Evolutionary conservation across 23 red algal species (phyloP).

Genomic region (Gracilaria gracilis): DNA sequence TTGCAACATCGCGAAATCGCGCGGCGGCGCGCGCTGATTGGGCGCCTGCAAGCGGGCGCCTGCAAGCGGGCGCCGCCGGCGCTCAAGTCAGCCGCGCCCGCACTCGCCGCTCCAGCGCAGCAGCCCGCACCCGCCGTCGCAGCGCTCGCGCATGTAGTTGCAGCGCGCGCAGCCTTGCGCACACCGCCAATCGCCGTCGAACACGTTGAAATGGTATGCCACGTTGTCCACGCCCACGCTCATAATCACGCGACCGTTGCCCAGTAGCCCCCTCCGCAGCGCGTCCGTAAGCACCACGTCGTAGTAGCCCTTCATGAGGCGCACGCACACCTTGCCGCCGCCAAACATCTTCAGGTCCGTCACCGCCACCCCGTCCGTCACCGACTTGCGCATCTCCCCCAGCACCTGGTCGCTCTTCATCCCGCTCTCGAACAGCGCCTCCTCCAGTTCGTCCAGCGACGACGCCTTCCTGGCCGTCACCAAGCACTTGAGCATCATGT

Average conservation of each 20-base stretch:
- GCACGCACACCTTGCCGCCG: constrained; percentile 9
- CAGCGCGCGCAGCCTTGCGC: too few species aligned
- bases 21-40: neutral
- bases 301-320: constrained; percentile 39
- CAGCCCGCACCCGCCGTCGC: too few species aligned
- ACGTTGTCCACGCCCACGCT: constrained; percentile 34
- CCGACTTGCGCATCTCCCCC: neutral
- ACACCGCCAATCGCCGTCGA: neutral
- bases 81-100: too few species aligned
- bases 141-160: neutral
- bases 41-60: neutral
- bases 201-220: constrained; percentile 36
- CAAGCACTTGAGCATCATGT: constrained; percentile 24
- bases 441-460: constrained; percentile 23
- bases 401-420: constrained; percentile 4
- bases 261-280: constrained; percentile 5
- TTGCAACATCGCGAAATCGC: neutral
- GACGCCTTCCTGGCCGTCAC: neutral
- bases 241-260: constrained; percentile 9
- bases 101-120: too few species aligned
- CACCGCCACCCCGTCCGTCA: neutral
- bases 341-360: constrained; percentile 10
- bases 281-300: constrained; percentile 26
- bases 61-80: too few species aligned
- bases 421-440: constrained; percentile 2